A percentile compares a stretch with the other conserved stretches of the same genome.
Conservation (phyloP, 192 early-diverging fungal species). For the Funneliformis mosseae region DNA sequence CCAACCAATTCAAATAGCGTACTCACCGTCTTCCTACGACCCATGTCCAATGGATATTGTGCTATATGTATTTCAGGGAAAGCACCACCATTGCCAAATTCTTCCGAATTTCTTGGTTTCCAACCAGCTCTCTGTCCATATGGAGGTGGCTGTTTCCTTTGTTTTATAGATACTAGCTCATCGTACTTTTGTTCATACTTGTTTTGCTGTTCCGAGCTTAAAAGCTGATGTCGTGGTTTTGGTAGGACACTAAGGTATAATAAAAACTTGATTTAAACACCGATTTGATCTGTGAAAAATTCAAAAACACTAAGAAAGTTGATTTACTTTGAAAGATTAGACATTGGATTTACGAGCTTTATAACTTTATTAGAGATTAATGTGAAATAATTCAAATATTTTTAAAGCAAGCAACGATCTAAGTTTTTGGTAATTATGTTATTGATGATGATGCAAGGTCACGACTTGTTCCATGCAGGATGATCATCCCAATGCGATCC, state of each 20-base stretch:
- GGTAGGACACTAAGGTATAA: slow-evolving; percentile 40
- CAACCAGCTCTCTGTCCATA: slow-evolving; percentile 82
- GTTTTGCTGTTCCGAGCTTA: slow-evolving; percentile 29
- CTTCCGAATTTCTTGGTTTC: slow-evolving; percentile 75
- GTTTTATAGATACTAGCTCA: slow-evolving; percentile 34
- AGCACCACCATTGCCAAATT: slow-evolving; percentile 97
- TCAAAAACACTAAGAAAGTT: too few species aligned
- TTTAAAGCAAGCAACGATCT: too few species aligned
- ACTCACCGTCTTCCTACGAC: slow-evolving; percentile 64
- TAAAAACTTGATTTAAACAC: not conserved
- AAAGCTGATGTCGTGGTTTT: slow-evolving; percentile 41
- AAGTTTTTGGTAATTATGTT: too few species aligned
- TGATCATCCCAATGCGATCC: too few species aligned
- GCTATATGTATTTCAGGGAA: slow-evolving; percentile 91
- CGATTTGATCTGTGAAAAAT: too few species aligned
- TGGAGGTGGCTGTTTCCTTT: slow-evolving; percentile 54
- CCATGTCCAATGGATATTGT: slow-evolving; percentile 97
- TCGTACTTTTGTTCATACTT: slow-evolving; percentile 42
- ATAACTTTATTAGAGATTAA: too few species aligned
- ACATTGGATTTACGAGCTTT: too few species aligned
- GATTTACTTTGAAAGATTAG: too few species aligned
- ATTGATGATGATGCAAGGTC: too few species aligned
- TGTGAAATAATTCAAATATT: too few species aligned
- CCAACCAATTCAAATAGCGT: too few species aligned
- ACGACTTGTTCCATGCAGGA: too few species aligned